Conservation (phyloP, 345 rosid genomes). For the Gossypium rotundifolium region DNA sequence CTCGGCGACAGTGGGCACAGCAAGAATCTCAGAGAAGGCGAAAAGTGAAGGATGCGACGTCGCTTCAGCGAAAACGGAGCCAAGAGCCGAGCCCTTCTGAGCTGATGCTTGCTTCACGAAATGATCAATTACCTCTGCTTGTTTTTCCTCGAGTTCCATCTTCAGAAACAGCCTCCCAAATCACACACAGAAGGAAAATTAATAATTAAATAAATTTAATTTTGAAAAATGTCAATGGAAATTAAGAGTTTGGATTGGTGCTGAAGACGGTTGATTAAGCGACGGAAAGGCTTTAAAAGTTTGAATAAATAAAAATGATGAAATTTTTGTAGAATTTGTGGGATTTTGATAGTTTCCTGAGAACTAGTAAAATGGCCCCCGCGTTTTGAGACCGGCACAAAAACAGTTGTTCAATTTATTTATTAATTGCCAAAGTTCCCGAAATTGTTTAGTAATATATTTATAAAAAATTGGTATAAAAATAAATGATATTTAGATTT, state of each 20-base stretch:
- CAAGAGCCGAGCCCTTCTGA: constrained; percentile 48
- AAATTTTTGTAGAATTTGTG: not conserved
- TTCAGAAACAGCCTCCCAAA: not conserved
- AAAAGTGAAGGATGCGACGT: constrained; percentile 88
- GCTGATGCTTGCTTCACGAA: constrained; percentile 54
- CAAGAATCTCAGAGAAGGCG: constrained; percentile 92
- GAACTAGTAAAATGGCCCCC: not conserved
- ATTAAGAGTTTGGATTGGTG: not conserved
- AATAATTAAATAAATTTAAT: not conserved
- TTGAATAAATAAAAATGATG: not conserved
- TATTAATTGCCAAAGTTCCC: no score
- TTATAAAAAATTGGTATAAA: no score
- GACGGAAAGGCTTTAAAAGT: not conserved
- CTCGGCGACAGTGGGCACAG: constrained; percentile 49
- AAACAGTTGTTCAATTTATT: not conserved
- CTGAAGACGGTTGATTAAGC: not conserved
- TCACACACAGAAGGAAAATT: not conserved
- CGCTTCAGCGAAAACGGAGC: constrained; percentile 56
- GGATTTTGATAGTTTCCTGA: not conserved
- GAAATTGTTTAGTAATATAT: no score
- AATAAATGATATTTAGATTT: no score
- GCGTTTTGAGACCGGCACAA: not conserved
- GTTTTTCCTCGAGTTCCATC: constrained; percentile 83
- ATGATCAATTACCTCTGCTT: constrained; percentile 62
- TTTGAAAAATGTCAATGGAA: not conserved